A percentile compares a stretch with the other conserved stretches of the same genome.
These are phyloP conservation scores for Talaromyces thailandensis DNA, from an alignment of 495 filamentous ascomycete species.

Conservation along the genomic window DNA sequence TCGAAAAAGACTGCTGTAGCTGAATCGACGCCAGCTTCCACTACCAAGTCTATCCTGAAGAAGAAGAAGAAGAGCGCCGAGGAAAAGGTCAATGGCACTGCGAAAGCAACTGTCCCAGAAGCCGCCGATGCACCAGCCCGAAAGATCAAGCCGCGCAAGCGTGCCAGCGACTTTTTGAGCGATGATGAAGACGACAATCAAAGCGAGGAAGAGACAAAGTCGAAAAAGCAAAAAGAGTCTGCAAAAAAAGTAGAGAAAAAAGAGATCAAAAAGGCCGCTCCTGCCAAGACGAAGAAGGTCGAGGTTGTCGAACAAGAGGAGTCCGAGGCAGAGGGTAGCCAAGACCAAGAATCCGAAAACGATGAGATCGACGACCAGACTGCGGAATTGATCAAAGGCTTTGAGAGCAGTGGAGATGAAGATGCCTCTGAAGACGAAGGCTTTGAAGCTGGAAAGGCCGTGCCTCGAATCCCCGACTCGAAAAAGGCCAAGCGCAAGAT, in stretches of 20 bases:
- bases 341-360: conserved; percentile 26
- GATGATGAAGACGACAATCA: conserved; percentile 27
- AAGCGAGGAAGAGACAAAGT: conserved; percentile 17
- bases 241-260: conserved; percentile 14
- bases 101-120: conserved; percentile 16
- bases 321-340: conserved; percentile 20
- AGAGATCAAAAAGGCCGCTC: conserved; percentile 34
- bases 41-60: conserved; percentile 31
- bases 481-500: conserved; percentile 54
- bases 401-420: conserved; percentile 71
- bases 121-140: conserved; percentile 26
- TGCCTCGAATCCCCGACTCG: conserved; percentile 51
- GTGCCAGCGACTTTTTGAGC: conserved; percentile 43
- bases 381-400: conserved; percentile 60
- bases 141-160: conserved; percentile 42
- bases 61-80: conserved; percentile 30
- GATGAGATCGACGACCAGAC: conserved; percentile 57
- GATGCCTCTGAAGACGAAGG: conserved; percentile 44
- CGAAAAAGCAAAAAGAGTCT: conserved; percentile 1
- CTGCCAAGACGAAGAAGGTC: conserved; percentile 6
- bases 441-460: conserved; percentile 45
- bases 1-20: conserved; percentile 41
- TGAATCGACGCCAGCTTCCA: conserved; percentile 16
- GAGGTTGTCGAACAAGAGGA: conserved; percentile 18
- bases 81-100: conserved; percentile 8